phyloP scores from a whole-genome alignment of 2,329 filamentous ascomycete species.

The Calonectria pauciramosa region DNA sequence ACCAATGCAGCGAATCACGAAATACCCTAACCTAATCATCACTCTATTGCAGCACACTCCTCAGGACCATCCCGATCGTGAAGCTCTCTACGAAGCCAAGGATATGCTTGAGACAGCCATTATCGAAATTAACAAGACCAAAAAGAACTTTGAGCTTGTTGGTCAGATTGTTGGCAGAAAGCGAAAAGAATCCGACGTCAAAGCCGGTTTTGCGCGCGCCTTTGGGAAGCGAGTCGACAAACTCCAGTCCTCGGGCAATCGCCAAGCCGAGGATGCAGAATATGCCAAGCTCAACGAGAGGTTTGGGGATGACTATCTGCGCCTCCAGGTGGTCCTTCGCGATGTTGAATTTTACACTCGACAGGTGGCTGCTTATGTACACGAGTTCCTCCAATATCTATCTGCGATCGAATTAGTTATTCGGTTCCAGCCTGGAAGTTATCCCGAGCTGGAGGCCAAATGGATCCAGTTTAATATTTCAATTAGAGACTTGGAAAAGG shows the following conservation, averaged over 20 bases:
- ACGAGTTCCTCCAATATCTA: constrained; percentile 84
- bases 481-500: constrained; percentile 86
- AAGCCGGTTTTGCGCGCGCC: constrained; percentile 86
- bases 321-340: constrained; percentile 90
- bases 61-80: constrained; percentile 84
- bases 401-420: constrained; percentile 88
- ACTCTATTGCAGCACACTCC: constrained; percentile 86
- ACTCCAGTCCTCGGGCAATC: constrained; percentile 73
- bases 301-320: constrained; percentile 92
- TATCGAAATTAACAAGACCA: constrained; percentile 92
- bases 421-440: constrained; percentile 76
- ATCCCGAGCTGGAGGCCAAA: constrained; percentile 91
- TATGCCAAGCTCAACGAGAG: constrained; percentile 87
- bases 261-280: constrained; percentile 81
- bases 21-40: constrained; percentile 89
- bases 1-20: constrained; percentile 93
- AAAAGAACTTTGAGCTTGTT: constrained; percentile 93
- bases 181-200: constrained; percentile 89
- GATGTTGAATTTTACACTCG: constrained; percentile 94
- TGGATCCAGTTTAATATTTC: constrained; percentile 93
- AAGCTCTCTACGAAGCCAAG: constrained; percentile 69
- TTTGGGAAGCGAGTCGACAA: constrained; percentile 93
- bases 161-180: constrained; percentile 89
- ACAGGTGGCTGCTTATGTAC: constrained; percentile 84
- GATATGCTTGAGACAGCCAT: constrained; percentile 74